phyloP scores from a whole-genome alignment of 305 asterid species.

The Fraxinus floribunda region DNA sequence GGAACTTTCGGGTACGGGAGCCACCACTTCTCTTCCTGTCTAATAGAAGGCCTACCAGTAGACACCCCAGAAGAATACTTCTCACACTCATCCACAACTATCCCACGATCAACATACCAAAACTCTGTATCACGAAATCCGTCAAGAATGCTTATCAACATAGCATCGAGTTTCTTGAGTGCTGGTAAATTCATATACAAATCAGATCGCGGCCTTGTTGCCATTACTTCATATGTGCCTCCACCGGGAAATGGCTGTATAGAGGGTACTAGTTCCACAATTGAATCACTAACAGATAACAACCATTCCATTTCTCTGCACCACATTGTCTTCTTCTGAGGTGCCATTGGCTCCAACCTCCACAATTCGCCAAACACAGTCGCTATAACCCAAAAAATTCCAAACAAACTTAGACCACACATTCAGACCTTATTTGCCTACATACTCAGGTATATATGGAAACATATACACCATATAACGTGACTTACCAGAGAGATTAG shows the following conservation, averaged over 20 bases:
- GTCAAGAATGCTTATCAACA: constrained; percentile 84
- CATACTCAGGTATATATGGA: background rate
- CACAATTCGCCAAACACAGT: constrained; percentile 90
- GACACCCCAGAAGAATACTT: constrained; percentile 38
- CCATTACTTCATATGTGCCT: constrained; percentile 84
- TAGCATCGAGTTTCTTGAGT: constrained; percentile 85
- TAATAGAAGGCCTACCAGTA: constrained; percentile 79
- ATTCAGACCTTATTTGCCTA: background rate
- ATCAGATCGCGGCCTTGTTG: constrained; percentile 72
- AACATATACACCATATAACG: background rate
- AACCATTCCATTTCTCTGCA: constrained; percentile 94
- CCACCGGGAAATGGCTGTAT: constrained; percentile 79
- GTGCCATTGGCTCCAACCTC: constrained; percentile 92
- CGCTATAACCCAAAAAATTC: constrained; percentile 40
- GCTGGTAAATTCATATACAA: constrained; percentile 86
- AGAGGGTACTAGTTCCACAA: constrained; percentile 91
- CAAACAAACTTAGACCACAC: background rate
- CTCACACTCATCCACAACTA: constrained; percentile 52
- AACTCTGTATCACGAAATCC: constrained; percentile 80
- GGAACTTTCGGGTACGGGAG: constrained; percentile 94
- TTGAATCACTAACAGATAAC: constrained; percentile 80
- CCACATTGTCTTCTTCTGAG: constrained; percentile 90
- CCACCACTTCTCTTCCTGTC: constrained; percentile 99
- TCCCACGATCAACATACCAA: constrained; percentile 89
- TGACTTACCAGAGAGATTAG: constrained; percentile 81